Evolutionary conservation across 768 basidiomycete genomes (phyloP).

Genomic region (Suillus sp.): DNA sequence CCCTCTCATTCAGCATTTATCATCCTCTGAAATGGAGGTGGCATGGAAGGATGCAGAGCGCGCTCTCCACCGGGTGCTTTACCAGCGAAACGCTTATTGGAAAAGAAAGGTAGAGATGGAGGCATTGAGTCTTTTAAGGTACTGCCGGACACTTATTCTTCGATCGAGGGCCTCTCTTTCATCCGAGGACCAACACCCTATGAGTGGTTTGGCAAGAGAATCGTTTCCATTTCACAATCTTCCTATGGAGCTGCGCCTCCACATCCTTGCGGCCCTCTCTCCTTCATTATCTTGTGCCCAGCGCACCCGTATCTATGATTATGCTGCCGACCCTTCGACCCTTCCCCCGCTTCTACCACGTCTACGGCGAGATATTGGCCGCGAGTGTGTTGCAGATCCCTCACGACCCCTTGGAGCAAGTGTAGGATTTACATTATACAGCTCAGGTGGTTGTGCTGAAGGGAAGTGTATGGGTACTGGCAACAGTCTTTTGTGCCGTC

Average conservation of each 20-base stretch:
- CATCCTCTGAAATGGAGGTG: slow-evolving; percentile 20
- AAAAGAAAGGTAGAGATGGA: slow-evolving; percentile 47
- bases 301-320: slow-evolving; percentile 54
- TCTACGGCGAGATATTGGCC: slow-evolving; percentile 27
- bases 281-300: slow-evolving; percentile 61
- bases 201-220: slow-evolving; percentile 19
- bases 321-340: slow-evolving; percentile 51
- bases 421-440: slow-evolving; percentile 14
- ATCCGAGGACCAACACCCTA: slow-evolving; percentile 18
- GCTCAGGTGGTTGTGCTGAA: slow-evolving; percentile 27
- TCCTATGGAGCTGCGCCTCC: slow-evolving; percentile 58
- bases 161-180: slow-evolving; percentile 21
- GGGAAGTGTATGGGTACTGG: slow-evolving; percentile 43
- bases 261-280: slow-evolving; percentile 57
- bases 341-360: slow-evolving; percentile 46
- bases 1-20: slow-evolving; percentile 14
- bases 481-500: slow-evolving; percentile 41
- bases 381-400: slow-evolving; percentile 24
- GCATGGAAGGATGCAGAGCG: slow-evolving; percentile 39
- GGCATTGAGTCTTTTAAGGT: slow-evolving; percentile 51
- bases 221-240: slow-evolving; percentile 44
- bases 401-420: slow-evolving; percentile 21
- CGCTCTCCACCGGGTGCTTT: slow-evolving; percentile 39
- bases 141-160: slow-evolving; percentile 51
- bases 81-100: slow-evolving; percentile 49